Conservation (phyloP, 2,329 filamentous ascomycete species). For the Aaosphaeria pasadenensis region DNA sequence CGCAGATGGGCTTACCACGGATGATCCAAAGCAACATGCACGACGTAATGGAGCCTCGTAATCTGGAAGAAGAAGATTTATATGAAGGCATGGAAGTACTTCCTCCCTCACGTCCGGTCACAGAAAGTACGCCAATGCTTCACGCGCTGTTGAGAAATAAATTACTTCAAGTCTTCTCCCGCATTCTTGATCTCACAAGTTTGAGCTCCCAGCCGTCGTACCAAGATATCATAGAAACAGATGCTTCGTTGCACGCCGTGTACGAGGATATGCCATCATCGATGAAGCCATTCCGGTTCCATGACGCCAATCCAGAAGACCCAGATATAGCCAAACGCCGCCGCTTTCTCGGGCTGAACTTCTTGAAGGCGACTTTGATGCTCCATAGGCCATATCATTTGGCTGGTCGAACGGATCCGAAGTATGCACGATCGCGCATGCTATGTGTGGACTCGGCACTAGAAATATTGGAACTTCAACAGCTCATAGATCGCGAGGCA, state of each 20-base stretch:
- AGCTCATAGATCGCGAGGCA: conserved; percentile 41
- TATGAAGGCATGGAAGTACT: conserved; percentile 32
- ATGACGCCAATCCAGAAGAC: conserved; percentile 9
- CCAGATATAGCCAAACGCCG: conserved; percentile 19
- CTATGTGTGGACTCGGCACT: conserved; percentile 47
- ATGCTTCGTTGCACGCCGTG: conserved; percentile 17
- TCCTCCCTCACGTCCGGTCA: conserved; percentile 24
- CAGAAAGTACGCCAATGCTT: conserved; percentile 22
- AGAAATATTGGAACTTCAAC: conserved; percentile 44
- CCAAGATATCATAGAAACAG: conserved; percentile 24
- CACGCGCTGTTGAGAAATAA: conserved; percentile 25
- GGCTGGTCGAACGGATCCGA: conserved; percentile 31
- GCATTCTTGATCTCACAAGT: conserved; percentile 27
- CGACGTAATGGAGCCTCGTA: conserved; percentile 40
- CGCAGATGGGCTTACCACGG: conserved; percentile 38
- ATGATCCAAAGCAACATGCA: conserved; percentile 36
- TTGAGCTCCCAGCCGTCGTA: conserved; percentile 23
- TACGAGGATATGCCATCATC: conserved; percentile 18
- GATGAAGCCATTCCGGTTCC: conserved; percentile 10
- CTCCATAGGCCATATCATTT: conserved; percentile 38
- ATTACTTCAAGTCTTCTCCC: conserved; percentile 20
- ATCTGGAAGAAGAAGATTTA: conserved; percentile 42
- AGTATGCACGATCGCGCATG: conserved; percentile 40
- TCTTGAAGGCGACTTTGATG: conserved; percentile 31
- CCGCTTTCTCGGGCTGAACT: conserved; percentile 29